phyloP scores from a whole-genome alignment of 257 asterid genomes.

The Handroanthus guayacan region DNA sequence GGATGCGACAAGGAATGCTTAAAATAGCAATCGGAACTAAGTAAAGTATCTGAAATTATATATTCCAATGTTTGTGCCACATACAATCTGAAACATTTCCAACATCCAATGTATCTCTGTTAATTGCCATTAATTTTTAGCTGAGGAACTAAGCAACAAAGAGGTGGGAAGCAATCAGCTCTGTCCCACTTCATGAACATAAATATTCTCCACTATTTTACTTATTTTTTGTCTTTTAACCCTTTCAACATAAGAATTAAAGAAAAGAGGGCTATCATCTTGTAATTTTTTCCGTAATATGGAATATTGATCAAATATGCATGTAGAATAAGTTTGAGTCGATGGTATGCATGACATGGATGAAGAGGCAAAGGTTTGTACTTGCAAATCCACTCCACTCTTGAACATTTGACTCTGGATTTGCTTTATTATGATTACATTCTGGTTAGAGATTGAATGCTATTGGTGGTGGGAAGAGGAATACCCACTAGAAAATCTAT shows the following conservation, averaged over 20 bases:
- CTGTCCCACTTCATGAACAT: constrained; percentile 77
- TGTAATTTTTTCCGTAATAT: background rate
- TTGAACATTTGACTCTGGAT: too few species aligned
- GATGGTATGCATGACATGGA: constrained; percentile 27
- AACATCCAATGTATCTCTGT: constrained; percentile 66
- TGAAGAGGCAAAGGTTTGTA: too few species aligned
- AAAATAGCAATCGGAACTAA: too few species aligned
- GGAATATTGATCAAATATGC: constrained; percentile 19
- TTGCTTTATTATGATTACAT: too few species aligned
- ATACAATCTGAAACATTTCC: too few species aligned
- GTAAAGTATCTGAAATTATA: too few species aligned
- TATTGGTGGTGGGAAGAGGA: too few species aligned
- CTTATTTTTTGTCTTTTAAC: constrained; percentile 1
- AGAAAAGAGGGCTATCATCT: background rate
- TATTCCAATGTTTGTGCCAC: too few species aligned
- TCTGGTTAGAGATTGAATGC: too few species aligned
- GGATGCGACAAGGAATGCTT: too few species aligned
- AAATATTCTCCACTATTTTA: constrained; percentile 51
- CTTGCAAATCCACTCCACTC: too few species aligned
- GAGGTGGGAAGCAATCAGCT: constrained; percentile 49
- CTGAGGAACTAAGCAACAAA: constrained; percentile 37
- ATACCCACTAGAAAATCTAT: too few species aligned
- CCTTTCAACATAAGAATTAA: background rate
- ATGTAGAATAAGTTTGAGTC: background rate
- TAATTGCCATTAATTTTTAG: constrained; percentile 49